Percentiles rank a stretch among this genome's conserved stretches.
phyloP scores from a whole-genome alignment of 768 basidiomycete genomes.

The Tylopilus plumbeoviolaceoides region DNA sequence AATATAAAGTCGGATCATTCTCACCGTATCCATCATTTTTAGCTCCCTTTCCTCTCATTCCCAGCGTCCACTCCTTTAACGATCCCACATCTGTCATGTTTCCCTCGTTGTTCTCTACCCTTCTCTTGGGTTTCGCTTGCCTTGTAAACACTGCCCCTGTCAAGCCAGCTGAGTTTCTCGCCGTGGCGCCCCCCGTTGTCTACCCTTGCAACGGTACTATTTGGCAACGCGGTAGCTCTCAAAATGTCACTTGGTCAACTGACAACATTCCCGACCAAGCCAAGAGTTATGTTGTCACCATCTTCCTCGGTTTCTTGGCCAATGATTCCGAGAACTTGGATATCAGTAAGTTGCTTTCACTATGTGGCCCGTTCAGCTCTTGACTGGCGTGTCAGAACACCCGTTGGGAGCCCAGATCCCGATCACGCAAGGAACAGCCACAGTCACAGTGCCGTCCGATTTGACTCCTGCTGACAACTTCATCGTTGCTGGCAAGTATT shows the following conservation, averaged over 20 bases:
- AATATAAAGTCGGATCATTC: background rate
- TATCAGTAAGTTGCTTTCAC: constrained; percentile 34
- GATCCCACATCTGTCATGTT: constrained; percentile 16
- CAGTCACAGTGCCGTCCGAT: constrained; percentile 52
- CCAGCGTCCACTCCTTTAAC: constrained; percentile 26
- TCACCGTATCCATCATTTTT: background rate
- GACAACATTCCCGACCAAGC: constrained; percentile 36
- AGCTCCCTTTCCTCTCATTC: no score
- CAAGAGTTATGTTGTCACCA: constrained; percentile 33
- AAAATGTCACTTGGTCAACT: constrained; percentile 42
- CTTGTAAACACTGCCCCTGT: constrained; percentile 27
- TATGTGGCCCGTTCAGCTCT: background rate
- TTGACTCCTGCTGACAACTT: constrained; percentile 41
- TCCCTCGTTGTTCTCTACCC: constrained; percentile 18
- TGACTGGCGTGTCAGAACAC: constrained; percentile 36
- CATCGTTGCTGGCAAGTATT: constrained; percentile 56
- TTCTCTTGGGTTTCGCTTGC: constrained; percentile 27
- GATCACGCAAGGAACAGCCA: constrained; percentile 45
- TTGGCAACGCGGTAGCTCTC: constrained; percentile 32
- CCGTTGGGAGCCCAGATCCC: constrained; percentile 58
- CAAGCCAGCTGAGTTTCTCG: constrained; percentile 30
- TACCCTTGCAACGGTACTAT: constrained; percentile 28
- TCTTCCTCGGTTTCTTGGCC: constrained; percentile 43
- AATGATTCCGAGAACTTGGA: constrained; percentile 47
- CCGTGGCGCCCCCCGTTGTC: constrained; percentile 41